Evolutionary conservation across 139 green algal genomes (phyloP), one percentile per base, ranked within the genome.

Genomic region (Trebouxia sp.): DNA sequence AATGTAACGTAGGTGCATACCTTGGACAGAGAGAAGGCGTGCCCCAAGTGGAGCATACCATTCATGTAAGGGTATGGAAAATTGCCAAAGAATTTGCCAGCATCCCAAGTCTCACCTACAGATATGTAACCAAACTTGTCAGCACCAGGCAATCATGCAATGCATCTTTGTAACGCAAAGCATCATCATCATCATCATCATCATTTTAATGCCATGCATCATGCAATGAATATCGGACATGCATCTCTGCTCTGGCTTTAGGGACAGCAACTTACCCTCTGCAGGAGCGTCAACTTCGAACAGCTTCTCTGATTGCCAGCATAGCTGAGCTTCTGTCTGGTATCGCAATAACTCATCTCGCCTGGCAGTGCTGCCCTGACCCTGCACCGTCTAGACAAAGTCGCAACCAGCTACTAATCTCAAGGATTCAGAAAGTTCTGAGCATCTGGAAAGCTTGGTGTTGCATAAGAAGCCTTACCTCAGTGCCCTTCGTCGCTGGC

Each of bases 61-160:
- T 99, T 99, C 97, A 99, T 99, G 92, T 99, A 99, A 0, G 97
- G 97, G 81, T 99, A 99, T 8, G 97, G 97, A 75, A 99, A 99
- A 85, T 96, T 99, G 70, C 94, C 97, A 80, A 97, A 99, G 84
- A 97, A 99, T 89, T 98, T 99, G n/a, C 85, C 30, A 48, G 30
- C 32, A 50, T 77, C 62, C 62, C 62, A 72, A 12, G 32, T 56
- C 69, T 77, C 41, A 5, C 69, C 50, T 55, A 45, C 47, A 78
- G 43, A 38, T 38, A 26, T 35, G 39, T 42, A 41, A 42, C 41
- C 76, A 65, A 43, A 22, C 26, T 56, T 10, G 26, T 42, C 76
- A 28, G 65, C 38, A 17, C 45, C 28, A 72, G 32, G 30, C 11
- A 35, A 65, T 42, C 42, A 32, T 6, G 55, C 10, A 12, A 32